Evolutionary conservation across 2,329 filamentous ascomycete species (phyloP), one percentile per base, ranked within the genome.

Genomic region (Colletotrichum sp.): DNA sequence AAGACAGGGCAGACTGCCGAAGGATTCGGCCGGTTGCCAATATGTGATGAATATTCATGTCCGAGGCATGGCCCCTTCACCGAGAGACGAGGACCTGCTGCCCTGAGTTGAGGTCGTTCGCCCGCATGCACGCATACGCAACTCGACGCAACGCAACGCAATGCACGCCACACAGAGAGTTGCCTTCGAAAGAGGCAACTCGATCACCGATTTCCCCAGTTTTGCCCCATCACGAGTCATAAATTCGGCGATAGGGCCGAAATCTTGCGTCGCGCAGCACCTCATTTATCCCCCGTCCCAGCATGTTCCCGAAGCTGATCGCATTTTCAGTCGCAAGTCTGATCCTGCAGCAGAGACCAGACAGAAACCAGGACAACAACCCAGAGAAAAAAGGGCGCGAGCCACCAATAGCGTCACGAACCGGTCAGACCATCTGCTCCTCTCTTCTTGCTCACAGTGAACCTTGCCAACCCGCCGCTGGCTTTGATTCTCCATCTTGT

Each of bases 11-110:
- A 70, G 65, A 28, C 34, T 59, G 18, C 48, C 67, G 66, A 61
- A 65, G 59, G 58, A 65, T 48, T 65, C 59, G 71, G 67, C 59
- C 52, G 59, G 71, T 64, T 71, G 66, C 58, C 71, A 65, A 73
- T 69, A 62, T 43, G 26, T 48, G 34, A 65, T 24, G 55, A 28
- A 52, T 28, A 21, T 8, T 62, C 62, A 65, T 65, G 24, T 48
- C 36, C 48, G 64, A 24, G 14, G 38, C 62, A 64, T 28, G 18
- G n/a, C n/a, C 32, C 32, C 18, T 34, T 62, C 58, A 62, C 58
- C 58, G 30, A 61, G 58, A 48, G 43, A 48, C 10, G 18, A 52
- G 10, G 43, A 21, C 43, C 43, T 52, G 48, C 32, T n/a, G 61
- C 32, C 6, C 43, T 52, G 10, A 21, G 30, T n/a, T 36, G 65